A percentile compares a stretch with the other conserved stretches of the same genome.
phyloP scores from a whole-genome alignment of 257 asterid species.

The Anisodus tanguticus region DNA sequence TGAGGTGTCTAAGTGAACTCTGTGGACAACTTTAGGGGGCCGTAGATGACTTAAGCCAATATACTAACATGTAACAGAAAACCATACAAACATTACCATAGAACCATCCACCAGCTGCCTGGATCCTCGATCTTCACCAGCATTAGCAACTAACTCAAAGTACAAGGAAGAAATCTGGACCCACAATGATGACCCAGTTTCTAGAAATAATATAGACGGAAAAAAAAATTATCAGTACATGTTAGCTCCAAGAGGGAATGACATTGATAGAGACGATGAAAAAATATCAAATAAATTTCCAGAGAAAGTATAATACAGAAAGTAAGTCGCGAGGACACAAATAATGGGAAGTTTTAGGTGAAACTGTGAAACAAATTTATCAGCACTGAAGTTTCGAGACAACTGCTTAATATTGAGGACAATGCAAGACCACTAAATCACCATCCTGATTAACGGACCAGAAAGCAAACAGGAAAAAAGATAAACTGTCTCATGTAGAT shows the following conservation, averaged over 20 bases:
- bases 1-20: too few species aligned
- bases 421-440: background rate
- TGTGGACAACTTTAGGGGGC: too few species aligned
- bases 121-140: conserved; percentile 16
- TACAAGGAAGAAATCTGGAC: conserved; percentile 23
- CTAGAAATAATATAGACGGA: background rate
- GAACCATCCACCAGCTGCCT: conserved; percentile 23
- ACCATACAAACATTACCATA: conserved; percentile 15
- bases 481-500: background rate
- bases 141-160: conserved; percentile 10
- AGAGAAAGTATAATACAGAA: background rate
- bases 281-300: background rate
- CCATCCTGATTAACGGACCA: background rate
- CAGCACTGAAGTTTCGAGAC: background rate
- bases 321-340: background rate
- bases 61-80: background rate
- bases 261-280: background rate
- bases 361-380: conserved; percentile 13
- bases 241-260: background rate
- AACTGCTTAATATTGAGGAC: conserved; percentile 1
- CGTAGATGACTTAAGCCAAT: too few species aligned
- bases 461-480: background rate
- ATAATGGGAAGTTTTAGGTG: background rate
- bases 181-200: background rate
- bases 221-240: background rate